These are phyloP conservation scores for Thozetella sp. DNA, from an alignment of 495 filamentous ascomycete species.

Conservation along the genomic window DNA sequence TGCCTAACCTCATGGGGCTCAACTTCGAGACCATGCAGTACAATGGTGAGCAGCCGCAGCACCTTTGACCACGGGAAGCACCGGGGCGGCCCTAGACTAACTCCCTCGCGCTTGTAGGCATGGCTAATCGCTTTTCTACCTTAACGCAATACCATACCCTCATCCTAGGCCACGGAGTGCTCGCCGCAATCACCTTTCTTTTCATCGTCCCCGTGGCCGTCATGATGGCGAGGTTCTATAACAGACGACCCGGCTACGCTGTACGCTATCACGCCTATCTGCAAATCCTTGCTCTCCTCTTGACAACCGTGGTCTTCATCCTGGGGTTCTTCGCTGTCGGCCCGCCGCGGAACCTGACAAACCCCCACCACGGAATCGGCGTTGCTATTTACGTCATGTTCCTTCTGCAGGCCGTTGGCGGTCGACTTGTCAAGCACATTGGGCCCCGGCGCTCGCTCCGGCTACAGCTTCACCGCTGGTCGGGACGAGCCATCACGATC, in stretches of 20 bases:
- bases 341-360: slow-evolving; percentile 74
- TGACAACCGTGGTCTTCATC: slow-evolving; percentile 73
- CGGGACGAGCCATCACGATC: slow-evolving; percentile 74
- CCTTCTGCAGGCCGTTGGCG: slow-evolving; percentile 77
- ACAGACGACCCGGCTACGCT: slow-evolving; percentile 61
- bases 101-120: slow-evolving; percentile 55
- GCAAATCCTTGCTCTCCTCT: slow-evolving; percentile 74
- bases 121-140: slow-evolving; percentile 85
- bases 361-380: slow-evolving; percentile 95
- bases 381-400: slow-evolving; percentile 86
- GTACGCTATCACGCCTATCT: slow-evolving; percentile 84
- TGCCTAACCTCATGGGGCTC: slow-evolving; percentile 83
- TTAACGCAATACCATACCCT: slow-evolving; percentile 76
- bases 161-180: slow-evolving; percentile 80
- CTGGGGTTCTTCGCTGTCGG: slow-evolving; percentile 83
- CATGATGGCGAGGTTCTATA: slow-evolving; percentile 72
- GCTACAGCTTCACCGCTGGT: slow-evolving; percentile 85
- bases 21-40: slow-evolving; percentile 96
- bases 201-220: slow-evolving; percentile 79
- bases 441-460: slow-evolving; percentile 58
- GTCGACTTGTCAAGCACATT: slow-evolving; percentile 69
- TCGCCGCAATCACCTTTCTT: slow-evolving; percentile 88
- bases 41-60: slow-evolving; percentile 64
- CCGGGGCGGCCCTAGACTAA: slow-evolving; percentile 2
- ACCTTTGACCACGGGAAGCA: neutral